These are phyloP conservation scores for Spathaspora arborariae DNA, from an alignment of 805 yeast species.

Conservation along the genomic window DNA sequence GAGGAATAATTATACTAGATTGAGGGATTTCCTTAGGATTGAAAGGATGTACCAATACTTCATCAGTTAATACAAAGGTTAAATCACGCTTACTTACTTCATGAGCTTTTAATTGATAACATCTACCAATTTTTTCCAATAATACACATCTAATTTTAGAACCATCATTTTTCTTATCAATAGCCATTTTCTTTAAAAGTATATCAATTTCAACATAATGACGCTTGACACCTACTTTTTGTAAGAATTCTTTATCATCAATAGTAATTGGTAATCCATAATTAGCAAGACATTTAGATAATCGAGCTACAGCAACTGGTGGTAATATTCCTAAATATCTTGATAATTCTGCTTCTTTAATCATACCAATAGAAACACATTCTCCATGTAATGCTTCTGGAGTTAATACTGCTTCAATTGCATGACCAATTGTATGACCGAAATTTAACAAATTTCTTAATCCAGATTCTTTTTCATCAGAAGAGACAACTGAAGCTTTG, in stretches of 20 bases:
- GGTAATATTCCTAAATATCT: conserved; percentile 84
- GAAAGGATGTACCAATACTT: conserved; percentile 64
- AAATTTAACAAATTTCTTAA: conserved; percentile 88
- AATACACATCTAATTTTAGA: conserved; percentile 82
- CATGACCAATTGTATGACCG: conserved; percentile 98
- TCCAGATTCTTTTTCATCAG: conserved; percentile 94
- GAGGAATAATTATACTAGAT: conserved; percentile 64
- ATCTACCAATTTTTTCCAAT: conserved; percentile 79
- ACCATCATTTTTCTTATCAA: conserved; percentile 96
- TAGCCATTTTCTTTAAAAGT: conserved; percentile 80
- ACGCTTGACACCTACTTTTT: conserved; percentile 62
- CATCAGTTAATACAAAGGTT: conserved; percentile 79
- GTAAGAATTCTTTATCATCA: conserved; percentile 62
- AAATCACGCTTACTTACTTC: conserved; percentile 77
- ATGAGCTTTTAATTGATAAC: conserved; percentile 86
- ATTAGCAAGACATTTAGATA: conserved; percentile 75
- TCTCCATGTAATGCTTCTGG: conserved; percentile 98
- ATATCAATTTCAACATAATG: conserved; percentile 67
- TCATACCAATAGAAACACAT: conserved; percentile 97
- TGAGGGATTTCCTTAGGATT: conserved; percentile 26
- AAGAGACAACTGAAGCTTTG: conserved; percentile 89
- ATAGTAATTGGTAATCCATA: conserved; percentile 83
- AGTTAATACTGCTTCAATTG: conserved; percentile 94
- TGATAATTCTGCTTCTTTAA: conserved; percentile 92
- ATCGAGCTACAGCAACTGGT: conserved; percentile 90